These are phyloP conservation scores for Thoreauomyces humboldtii DNA, from an alignment of 192 early-diverging fungal species.

Conservation along the genomic window DNA sequence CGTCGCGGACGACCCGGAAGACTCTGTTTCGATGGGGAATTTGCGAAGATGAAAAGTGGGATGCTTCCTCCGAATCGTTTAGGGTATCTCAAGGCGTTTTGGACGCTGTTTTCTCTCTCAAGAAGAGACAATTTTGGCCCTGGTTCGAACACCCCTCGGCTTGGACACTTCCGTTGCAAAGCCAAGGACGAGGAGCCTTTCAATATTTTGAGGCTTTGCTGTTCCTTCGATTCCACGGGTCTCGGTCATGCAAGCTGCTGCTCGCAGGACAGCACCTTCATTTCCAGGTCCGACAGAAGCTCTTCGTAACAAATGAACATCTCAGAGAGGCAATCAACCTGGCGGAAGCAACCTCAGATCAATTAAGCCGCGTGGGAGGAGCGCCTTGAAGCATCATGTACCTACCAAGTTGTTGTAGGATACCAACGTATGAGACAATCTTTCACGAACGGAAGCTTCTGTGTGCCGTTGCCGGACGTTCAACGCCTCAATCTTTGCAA, in stretches of 20 bases:
- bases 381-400: background rate
- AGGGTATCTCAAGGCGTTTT: too few relatives aligned
- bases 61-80: too few relatives aligned
- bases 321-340: conserved; percentile 21
- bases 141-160: too few relatives aligned
- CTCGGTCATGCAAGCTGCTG: too few relatives aligned
- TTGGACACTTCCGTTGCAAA: too few relatives aligned
- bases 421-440: background rate
- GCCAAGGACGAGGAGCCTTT: too few relatives aligned
- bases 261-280: conserved; percentile 10
- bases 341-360: background rate
- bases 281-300: conserved; percentile 11
- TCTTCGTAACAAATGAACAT: conserved; percentile 30
- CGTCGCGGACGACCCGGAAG: conserved; percentile 20
- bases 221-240: too few relatives aligned
- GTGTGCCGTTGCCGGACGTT: background rate
- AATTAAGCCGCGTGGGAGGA: background rate
- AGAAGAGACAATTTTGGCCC: too few relatives aligned
- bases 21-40: conserved; percentile 25
- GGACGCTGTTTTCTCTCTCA: too few relatives aligned
- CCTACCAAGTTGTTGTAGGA: conserved; percentile 17
- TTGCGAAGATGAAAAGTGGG: too few relatives aligned
- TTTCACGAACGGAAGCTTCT: background rate
- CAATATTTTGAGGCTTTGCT: too few relatives aligned
- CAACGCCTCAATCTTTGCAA: background rate